A percentile compares a stretch with the other conserved stretches of the same genome.
Evolutionary conservation across 1,284 basidiomycete species (phyloP).

Genomic region (Rhodotorula glutinis): DNA sequence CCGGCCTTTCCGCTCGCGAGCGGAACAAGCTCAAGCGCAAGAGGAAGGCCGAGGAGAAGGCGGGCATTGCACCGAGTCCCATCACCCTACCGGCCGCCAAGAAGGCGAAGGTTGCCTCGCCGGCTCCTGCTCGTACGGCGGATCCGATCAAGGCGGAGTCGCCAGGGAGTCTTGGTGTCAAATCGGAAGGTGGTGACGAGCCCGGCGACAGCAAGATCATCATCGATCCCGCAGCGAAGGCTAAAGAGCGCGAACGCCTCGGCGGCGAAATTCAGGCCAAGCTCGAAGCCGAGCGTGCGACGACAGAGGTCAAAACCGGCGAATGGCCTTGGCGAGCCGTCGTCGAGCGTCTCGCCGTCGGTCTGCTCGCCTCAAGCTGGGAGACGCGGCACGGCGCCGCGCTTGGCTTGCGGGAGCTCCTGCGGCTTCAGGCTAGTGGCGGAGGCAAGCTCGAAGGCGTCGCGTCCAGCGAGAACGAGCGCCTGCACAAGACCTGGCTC

Average conservation of each 20-base stretch:
- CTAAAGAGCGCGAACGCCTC: conserved; percentile 24
- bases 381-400: conserved; percentile 93
- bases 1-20: conserved; percentile 64
- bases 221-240: conserved; percentile 41
- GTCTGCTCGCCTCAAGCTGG: conserved; percentile 82
- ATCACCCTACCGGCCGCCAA: conserved; percentile 35
- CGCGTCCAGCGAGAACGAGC: conserved; percentile 59
- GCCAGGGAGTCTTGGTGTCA: neutral
- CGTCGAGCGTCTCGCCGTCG: conserved; percentile 74
- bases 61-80: conserved; percentile 53
- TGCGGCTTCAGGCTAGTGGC: conserved; percentile 77
- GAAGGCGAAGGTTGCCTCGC: conserved; percentile 24
- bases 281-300: conserved; percentile 42
- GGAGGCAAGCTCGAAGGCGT: conserved; percentile 61
- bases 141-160: neutral
- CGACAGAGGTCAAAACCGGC: conserved; percentile 50
- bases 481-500: conserved; percentile 77
- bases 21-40: conserved; percentile 87
- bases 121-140: neutral
- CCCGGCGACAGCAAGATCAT: conserved; percentile 19
- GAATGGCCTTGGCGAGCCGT: conserved; percentile 87
- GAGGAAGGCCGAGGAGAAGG: conserved; percentile 73
- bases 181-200: conserved; percentile 8
- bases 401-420: conserved; percentile 81
- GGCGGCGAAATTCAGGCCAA: conserved; percentile 37